Percentiles rank a stretch among this genome's conserved stretches.
Evolutionary conservation across 2,329 filamentous ascomycete species (phyloP).

Genomic region (Verticillium zaregamsianum): DNA sequence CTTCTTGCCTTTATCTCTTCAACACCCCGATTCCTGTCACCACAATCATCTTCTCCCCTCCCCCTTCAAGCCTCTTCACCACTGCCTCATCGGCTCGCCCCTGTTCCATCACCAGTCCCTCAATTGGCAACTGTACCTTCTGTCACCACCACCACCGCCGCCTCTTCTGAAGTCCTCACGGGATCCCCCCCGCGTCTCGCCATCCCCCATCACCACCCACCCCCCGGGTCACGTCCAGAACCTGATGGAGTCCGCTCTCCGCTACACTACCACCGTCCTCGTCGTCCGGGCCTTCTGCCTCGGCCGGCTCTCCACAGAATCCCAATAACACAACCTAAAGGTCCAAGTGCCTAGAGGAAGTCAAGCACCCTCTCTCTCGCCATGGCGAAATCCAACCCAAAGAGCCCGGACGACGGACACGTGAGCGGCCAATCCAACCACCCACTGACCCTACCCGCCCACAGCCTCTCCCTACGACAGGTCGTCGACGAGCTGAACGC

Average conservation of each 20-base stretch:
- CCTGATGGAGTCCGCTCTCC: not conserved
- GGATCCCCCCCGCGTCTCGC: not conserved
- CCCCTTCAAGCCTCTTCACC: not conserved
- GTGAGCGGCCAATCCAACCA: slow-evolving; percentile 26
- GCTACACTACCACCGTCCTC: not conserved
- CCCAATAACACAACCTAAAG: not conserved
- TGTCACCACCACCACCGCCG: not conserved
- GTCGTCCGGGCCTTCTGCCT: not conserved
- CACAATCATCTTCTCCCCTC: not conserved
- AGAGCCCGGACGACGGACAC: slow-evolving; percentile 9
- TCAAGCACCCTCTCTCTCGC: not conserved
- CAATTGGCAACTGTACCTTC: not conserved
- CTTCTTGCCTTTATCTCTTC: not conserved
- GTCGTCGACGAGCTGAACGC: slow-evolving; percentile 48
- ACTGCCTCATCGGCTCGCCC: not conserved
- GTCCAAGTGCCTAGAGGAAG: not conserved
- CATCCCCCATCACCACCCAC: not conserved
- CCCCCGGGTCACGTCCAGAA: not conserved
- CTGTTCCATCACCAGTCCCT: not conserved
- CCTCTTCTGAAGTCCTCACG: not conserved
- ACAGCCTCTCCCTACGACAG: slow-evolving; percentile 45
- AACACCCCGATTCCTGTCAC: not conserved
- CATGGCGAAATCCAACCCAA: not conserved
- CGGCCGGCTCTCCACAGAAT: not conserved
- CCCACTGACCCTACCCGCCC: slow-evolving; percentile 53